Evolutionary conservation across 129 eudicot species (phyloP).

Genomic region (Tanacetum coccineum): DNA sequence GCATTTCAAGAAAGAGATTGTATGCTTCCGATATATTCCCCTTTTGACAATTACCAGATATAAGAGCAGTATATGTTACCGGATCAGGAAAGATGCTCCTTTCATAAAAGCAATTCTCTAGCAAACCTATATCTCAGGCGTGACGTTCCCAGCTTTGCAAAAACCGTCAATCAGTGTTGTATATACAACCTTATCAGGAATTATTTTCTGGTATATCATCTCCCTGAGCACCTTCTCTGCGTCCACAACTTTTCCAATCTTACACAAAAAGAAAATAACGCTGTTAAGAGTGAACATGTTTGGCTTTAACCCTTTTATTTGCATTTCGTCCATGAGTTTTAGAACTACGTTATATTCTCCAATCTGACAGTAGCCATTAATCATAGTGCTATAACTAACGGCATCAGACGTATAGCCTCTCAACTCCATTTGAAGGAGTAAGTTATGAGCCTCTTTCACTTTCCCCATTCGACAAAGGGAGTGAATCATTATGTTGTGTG

Average conservation of each 20-base stretch:
- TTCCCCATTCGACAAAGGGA: conserved; percentile 62
- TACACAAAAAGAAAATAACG: conserved; percentile 59
- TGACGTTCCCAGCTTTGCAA: conserved; percentile 59
- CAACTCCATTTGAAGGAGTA: conserved; percentile 76
- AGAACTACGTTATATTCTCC: conserved; percentile 53
- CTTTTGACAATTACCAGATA: conserved; percentile 55
- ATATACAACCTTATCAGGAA: conserved; percentile 72
- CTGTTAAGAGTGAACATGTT: conserved; percentile 70
- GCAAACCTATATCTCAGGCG: conserved; percentile 47
- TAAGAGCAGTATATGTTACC: conserved; percentile 67
- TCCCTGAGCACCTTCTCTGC: conserved; percentile 73
- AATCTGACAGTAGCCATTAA: conserved; percentile 70
- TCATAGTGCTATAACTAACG: conserved; percentile 71
- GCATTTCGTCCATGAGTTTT: conserved; percentile 62
- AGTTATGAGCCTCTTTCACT: conserved; percentile 79
- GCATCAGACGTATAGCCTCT: conserved; percentile 70
- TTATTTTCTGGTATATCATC: conserved; percentile 54
- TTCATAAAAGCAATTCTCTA: conserved; percentile 62
- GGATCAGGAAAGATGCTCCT: conserved; percentile 54
- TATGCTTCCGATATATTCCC: conserved; percentile 67
- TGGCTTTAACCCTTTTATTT: conserved; percentile 67
- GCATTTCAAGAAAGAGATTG: conserved; percentile 58
- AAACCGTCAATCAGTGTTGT: conserved; percentile 82
- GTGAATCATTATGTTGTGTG: conserved; percentile 65
- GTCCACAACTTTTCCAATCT: conserved; percentile 55